Percentiles rank a stretch among this genome's conserved stretches.
Evolutionary conservation across 805 yeast species (phyloP).

Genomic region (Huiozyma sinensis): DNA sequence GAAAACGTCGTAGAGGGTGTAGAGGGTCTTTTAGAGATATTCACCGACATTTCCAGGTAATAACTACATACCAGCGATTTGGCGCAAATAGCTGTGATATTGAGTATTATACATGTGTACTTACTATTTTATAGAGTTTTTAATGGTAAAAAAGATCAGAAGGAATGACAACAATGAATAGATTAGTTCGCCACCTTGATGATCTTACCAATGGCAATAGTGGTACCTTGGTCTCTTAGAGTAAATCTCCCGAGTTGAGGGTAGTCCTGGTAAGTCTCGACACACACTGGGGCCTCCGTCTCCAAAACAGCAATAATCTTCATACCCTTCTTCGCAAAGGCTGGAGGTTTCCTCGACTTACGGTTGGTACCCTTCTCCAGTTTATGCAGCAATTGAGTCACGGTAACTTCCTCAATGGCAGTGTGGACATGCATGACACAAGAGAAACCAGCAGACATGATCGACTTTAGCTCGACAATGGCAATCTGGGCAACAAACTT

Average conservation of each 20-base stretch:
- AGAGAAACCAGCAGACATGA: slow-evolving; percentile 88
- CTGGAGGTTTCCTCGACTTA: slow-evolving; percentile 92
- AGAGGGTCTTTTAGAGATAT: slow-evolving; percentile 40
- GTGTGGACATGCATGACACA: slow-evolving; percentile 99
- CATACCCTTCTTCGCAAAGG: slow-evolving; percentile 98
- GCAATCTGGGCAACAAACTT: slow-evolving; percentile 93
- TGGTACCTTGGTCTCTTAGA: slow-evolving; percentile 94
- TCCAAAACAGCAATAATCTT: slow-evolving; percentile 90
- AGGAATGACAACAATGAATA: not conserved
- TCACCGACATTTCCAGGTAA: slow-evolving; percentile 14
- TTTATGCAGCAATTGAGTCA: slow-evolving; percentile 77
- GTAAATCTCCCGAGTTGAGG: slow-evolving; percentile 98
- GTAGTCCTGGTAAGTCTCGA: slow-evolving; percentile 83
- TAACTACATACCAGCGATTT: not conserved
- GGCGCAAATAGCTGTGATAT: not conserved
- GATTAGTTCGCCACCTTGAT: slow-evolving; percentile 63
- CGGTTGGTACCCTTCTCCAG: slow-evolving; percentile 95
- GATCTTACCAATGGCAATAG: slow-evolving; percentile 97
- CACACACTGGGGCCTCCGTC: slow-evolving; percentile 78
- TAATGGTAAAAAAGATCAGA: not conserved
- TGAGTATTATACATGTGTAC: too few relatives aligned
- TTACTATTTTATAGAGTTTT: too few relatives aligned
- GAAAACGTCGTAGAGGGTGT: slow-evolving; percentile 62
- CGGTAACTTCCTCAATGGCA: slow-evolving; percentile 89
- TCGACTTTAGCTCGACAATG: slow-evolving; percentile 90